A percentile compares a stretch with the other conserved stretches of the same genome.
These are phyloP conservation scores for Melampsora occidentalis DNA, from an alignment of 1,284 basidiomycete species.

Conservation along the genomic window DNA sequence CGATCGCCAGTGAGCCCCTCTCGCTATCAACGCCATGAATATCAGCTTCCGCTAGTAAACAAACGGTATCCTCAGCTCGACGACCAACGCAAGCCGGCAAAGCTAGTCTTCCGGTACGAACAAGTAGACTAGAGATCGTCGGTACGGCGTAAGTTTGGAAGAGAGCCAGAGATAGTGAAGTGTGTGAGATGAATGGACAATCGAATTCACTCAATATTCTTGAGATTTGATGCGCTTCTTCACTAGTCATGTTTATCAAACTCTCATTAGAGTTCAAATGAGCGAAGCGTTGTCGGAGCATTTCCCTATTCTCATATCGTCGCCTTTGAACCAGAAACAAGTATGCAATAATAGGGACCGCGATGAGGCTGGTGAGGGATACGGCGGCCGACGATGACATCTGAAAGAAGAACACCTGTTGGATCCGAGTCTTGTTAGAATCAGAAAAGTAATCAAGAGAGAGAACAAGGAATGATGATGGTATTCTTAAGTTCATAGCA, in stretches of 20 bases:
- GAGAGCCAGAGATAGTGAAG: not conserved
- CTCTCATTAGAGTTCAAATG: not conserved
- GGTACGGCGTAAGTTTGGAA: not conserved
- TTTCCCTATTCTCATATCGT: too few species aligned
- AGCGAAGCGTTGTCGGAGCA: too few species aligned
- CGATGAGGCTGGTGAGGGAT: too few species aligned
- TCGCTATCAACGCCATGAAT: not conserved
- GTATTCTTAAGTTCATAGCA: too few species aligned
- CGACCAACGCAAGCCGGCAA: not conserved
- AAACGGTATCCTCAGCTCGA: slow-evolving; percentile 4
- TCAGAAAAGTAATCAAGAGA: too few species aligned
- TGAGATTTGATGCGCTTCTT: not conserved
- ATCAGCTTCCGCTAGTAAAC: not conserved
- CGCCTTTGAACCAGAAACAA: too few species aligned
- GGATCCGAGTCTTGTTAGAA: too few species aligned
- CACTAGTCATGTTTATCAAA: not conserved
- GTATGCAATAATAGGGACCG: too few species aligned
- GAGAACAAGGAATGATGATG: too few species aligned
- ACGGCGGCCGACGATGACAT: too few species aligned
- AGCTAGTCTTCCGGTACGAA: not conserved
- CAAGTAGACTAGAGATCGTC: not conserved
- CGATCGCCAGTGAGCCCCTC: not conserved
- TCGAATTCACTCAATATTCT: not conserved
- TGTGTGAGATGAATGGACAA: not conserved
- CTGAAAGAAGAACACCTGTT: too few species aligned